phyloP scores from a whole-genome alignment of 2,329 filamentous ascomycete genomes.

The Monilinia laxa region DNA sequence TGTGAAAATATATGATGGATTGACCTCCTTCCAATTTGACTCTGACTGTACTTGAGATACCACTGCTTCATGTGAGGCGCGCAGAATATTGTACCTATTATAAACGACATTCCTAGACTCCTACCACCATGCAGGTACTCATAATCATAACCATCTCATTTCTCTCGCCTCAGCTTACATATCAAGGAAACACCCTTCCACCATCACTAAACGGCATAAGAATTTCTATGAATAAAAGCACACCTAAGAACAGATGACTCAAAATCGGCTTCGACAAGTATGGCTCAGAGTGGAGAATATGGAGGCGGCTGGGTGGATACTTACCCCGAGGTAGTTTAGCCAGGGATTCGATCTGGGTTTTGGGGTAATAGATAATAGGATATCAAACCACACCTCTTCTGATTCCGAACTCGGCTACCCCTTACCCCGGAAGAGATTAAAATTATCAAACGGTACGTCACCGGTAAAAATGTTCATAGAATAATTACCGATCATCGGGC shows the following conservation, averaged over 20 bases:
- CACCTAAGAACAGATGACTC: background rate
- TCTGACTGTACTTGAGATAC: no score
- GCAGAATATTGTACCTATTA: no score
- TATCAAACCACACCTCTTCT: background rate
- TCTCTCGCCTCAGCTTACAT: no score
- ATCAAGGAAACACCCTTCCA: no score
- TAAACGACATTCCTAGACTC: no score
- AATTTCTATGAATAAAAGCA: background rate
- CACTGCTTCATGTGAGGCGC: no score
- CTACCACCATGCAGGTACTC: no score
- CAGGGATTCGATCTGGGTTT: no score
- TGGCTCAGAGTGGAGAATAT: conserved; percentile 1
- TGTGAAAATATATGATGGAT: no score
- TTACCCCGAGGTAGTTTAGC: background rate
- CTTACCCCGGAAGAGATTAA: background rate
- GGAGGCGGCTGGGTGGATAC: background rate
- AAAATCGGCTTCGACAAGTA: background rate
- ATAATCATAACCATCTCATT: no score
- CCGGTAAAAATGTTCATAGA: conserved; percentile 7
- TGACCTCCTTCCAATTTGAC: no score
- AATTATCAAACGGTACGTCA: background rate
- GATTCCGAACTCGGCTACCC: background rate
- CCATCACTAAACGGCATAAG: background rate
- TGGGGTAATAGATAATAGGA: background rate
- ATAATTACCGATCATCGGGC: background rate